phyloP scores from a whole-genome alignment of 805 yeast species.

The Kodamaea neixiangensis region DNA sequence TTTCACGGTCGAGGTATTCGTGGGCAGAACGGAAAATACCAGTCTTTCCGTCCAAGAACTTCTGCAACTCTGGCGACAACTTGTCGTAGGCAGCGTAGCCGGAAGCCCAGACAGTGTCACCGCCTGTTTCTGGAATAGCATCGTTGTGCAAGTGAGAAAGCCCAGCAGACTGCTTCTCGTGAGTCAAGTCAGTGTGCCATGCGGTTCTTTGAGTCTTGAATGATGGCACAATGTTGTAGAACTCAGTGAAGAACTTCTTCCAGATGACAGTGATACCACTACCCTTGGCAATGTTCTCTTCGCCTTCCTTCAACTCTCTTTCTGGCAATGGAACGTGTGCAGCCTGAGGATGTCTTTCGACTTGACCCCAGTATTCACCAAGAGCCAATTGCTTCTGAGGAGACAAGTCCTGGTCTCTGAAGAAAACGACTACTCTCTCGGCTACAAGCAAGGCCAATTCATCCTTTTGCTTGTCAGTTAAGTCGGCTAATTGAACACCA shows the following conservation, averaged over 20 bases:
- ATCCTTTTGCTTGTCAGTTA: constrained; percentile 46
- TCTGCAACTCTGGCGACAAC: constrained; percentile 49
- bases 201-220: constrained; percentile 4
- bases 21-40: constrained; percentile 47
- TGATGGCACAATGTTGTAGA: constrained; percentile 1
- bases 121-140: constrained; percentile 50
- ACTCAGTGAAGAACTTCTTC: constrained; percentile 11
- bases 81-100: constrained; percentile 56
- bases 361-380: constrained; percentile 49
- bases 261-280: constrained; percentile 13
- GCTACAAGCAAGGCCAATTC: constrained; percentile 50
- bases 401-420: constrained; percentile 48
- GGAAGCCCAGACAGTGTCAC: constrained; percentile 57
- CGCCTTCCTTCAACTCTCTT: constrained; percentile 1
- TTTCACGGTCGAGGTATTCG: constrained; percentile 42
- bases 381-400: constrained; percentile 45
- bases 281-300: constrained; percentile 9
- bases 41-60: constrained; percentile 46
- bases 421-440: constrained; percentile 53
- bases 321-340: constrained; percentile 25
- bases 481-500: constrained; percentile 46
- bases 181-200: constrained; percentile 59
- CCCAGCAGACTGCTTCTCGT: constrained; percentile 59
- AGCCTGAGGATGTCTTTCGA: constrained; percentile 42
- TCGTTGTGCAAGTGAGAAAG: constrained; percentile 56